These are phyloP conservation scores for Marasmius oreades DNA, from an alignment of 1,284 basidiomycete species.

Conservation along the genomic window DNA sequence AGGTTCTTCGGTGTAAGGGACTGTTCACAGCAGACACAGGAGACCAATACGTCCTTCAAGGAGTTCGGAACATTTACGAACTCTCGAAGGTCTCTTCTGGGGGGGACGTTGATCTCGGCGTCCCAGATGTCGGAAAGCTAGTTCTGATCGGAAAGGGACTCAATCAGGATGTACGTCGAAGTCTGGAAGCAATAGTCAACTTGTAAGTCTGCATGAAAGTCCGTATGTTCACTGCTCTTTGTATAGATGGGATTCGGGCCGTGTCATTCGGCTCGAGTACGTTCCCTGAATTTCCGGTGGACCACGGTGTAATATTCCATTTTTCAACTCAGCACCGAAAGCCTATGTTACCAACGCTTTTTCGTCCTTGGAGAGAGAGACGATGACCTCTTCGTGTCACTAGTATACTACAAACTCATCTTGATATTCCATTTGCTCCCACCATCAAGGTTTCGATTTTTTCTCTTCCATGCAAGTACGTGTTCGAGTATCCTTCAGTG, in stretches of 20 bases:
- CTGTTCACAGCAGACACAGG: constrained; percentile 56
- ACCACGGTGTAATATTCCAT: no score
- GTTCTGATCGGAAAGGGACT: constrained; percentile 87
- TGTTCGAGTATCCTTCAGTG: no score
- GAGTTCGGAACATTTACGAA: constrained; percentile 85
- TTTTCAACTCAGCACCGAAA: no score
- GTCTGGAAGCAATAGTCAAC: constrained; percentile 35
- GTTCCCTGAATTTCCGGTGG: no score
- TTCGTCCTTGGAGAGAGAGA: no score
- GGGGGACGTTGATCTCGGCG: constrained; percentile 34
- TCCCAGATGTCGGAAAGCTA: constrained; percentile 68
- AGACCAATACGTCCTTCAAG: constrained; percentile 73
- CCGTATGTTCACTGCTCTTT: not conserved
- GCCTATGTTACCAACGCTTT: no score
- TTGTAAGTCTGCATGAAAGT: not conserved
- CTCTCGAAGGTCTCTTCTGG: constrained; percentile 44
- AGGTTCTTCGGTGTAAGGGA: constrained; percentile 83
- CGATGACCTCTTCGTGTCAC: no score
- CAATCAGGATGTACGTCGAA: constrained; percentile 45
- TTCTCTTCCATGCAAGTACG: no score
- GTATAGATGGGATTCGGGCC: not conserved
- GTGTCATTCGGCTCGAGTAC: no score
- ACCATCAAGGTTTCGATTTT: no score
- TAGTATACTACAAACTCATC: no score
- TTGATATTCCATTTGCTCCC: no score